Evolutionary conservation across 495 filamentous ascomycete species (phyloP), one percentile per base, ranked within the genome.

Genomic region (Jackrogersella minutella): DNA sequence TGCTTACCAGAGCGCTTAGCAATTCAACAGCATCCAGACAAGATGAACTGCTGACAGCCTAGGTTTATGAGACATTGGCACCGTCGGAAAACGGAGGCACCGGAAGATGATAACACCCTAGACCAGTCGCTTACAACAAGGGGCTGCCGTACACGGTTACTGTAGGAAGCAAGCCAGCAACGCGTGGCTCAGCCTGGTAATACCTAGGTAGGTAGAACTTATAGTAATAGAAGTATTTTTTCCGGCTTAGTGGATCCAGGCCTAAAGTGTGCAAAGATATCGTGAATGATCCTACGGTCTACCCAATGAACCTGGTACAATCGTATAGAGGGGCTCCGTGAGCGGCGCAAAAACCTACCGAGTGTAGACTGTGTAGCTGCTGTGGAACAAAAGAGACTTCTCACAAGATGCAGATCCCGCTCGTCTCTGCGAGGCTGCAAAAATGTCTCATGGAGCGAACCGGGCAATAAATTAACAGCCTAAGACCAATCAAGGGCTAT

Each of bases 381-480:
- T 17, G 56, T 49, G 50, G 50, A 51, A 66, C 46, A 41, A 21
- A 13, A 36, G 30, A 36, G 17, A 66, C 2, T 44, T 37, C 21
- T 49, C 36, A 49, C 37, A 36, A 3, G 44, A 57, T 44, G 26
- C 54, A 58, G 22, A 52, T 53, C 40, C 56, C 43, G 36, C 49
- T 58, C 33, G 17, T 31, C n/a, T 41, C 40, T 56, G 63, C 52
- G 64, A 67, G 64, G 64, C 64, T 67, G 43, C 57, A 57, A 53
- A 62, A 62, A 67, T 67, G 58, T 67, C 64, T 62, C 64, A 67
- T 62, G 31, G 59, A 41, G 53, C 62, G 40, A 60, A 64, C 30
- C 39, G 57, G 62, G 57, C 57, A 41, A 46, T 58, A 49, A 24
- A 70, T 59, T 56, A 60, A 65, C 11, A 56, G 53, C 51, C 50